Conservation (phyloP, 2,329 filamentous ascomycete species). For the Cladosporium sp. region DNA sequence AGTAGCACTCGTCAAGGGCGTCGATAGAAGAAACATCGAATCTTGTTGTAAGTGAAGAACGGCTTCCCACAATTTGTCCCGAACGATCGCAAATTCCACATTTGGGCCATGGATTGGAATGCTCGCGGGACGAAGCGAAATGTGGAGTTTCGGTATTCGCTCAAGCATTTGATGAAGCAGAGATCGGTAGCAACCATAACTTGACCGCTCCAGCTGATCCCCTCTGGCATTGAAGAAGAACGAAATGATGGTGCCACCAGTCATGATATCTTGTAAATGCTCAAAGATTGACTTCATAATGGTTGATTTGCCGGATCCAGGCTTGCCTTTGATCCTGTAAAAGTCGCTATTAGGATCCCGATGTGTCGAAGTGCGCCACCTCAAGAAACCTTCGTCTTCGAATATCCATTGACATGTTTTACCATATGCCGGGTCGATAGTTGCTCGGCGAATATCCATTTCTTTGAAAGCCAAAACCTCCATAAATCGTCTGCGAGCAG, state of each 20-base stretch:
- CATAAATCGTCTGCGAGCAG: too few species aligned
- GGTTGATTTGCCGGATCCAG: slow-evolving; percentile 38
- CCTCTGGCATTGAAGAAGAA: slow-evolving; percentile 52
- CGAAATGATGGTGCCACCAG: slow-evolving; percentile 29
- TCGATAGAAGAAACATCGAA: too few species aligned
- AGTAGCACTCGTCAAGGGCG: too few species aligned
- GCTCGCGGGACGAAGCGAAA: too few species aligned
- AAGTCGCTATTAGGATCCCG: slow-evolving; percentile 22
- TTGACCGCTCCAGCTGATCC: slow-evolving; percentile 41
- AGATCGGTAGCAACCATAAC: slow-evolving; percentile 45
- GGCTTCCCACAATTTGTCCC: too few species aligned
- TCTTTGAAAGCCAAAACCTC: not conserved
- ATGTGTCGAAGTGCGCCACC: not conserved
- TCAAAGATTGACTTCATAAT: slow-evolving; percentile 30
- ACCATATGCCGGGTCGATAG: not conserved
- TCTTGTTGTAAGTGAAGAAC: too few species aligned
- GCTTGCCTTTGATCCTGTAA: slow-evolving; percentile 39
- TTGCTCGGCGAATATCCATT: not conserved
- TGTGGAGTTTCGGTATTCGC: too few species aligned
- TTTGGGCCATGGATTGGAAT: too few species aligned
- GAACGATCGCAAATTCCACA: too few species aligned
- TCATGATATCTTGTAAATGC: slow-evolving; percentile 9
- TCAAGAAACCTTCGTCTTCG: not conserved
- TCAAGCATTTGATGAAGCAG: slow-evolving; percentile 45
- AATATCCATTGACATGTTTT: slow-evolving; percentile 7